phyloP scores from a whole-genome alignment of 2,329 filamentous ascomycete species.

The Penicillium sp. region DNA sequence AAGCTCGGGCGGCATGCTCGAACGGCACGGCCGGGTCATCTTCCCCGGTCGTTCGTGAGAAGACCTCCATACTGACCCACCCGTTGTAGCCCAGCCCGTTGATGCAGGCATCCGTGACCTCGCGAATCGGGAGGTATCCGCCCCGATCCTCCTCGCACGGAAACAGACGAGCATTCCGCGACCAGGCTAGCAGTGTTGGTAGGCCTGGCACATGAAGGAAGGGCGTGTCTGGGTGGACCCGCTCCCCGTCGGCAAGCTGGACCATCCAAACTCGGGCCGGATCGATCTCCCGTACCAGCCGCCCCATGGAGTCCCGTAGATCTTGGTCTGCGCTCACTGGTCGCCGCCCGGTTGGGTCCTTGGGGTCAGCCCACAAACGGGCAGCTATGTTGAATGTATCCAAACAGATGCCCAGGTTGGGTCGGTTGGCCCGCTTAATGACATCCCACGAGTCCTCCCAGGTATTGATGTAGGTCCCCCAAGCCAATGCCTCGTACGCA shows the following conservation, averaged over 20 bases:
- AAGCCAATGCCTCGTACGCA: conserved; percentile 70
- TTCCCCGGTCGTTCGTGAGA: conserved; percentile 58
- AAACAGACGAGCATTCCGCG: conserved; percentile 68
- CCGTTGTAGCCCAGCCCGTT: conserved; percentile 61
- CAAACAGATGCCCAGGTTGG: conserved; percentile 73
- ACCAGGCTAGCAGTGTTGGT: conserved; percentile 70
- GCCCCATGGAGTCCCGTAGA: conserved; percentile 54
- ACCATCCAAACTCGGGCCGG: conserved; percentile 68
- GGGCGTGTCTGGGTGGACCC: conserved; percentile 55
- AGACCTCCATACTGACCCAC: conserved; percentile 70
- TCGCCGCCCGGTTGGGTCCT: conserved; percentile 51
- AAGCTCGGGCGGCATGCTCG: conserved; percentile 52
- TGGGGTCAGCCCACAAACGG: conserved; percentile 67
- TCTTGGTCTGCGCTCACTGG: conserved; percentile 53
- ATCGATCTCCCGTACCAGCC: conserved; percentile 57
- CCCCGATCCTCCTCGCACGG: conserved; percentile 61
- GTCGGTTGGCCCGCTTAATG: conserved; percentile 61
- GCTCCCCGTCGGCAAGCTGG: conserved; percentile 72
- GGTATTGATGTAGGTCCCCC: conserved; percentile 66
- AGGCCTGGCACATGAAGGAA: conserved; percentile 57
- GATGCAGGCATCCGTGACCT: conserved; percentile 62
- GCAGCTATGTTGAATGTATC: conserved; percentile 78
- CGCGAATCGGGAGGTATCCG: conserved; percentile 64
- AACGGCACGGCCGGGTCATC: conserved; percentile 53
- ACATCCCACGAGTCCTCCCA: conserved; percentile 74